Percentiles rank a stretch among this genome's conserved stretches.
Conservation (phyloP, 495 filamentous ascomycete genomes). For the Tuber microsphaerosporum region DNA sequence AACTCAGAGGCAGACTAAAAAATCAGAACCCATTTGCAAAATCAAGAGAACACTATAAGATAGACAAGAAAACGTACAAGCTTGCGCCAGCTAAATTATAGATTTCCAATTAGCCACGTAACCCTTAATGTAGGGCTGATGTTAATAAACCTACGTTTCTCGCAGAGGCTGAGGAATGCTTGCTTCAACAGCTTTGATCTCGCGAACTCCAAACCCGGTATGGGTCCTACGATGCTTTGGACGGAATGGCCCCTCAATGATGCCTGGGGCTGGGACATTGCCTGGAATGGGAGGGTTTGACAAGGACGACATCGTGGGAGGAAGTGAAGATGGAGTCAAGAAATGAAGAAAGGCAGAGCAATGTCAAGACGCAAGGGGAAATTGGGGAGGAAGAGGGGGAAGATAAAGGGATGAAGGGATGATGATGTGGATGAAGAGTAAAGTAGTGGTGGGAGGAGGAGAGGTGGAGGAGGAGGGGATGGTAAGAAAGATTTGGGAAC, state of each 20-base stretch:
- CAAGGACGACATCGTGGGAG: slow-evolving; percentile 28
- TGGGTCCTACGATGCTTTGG: slow-evolving; percentile 94
- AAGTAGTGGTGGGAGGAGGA: slow-evolving; percentile 20
- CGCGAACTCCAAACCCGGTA: slow-evolving; percentile 79
- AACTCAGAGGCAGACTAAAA: slow-evolving; percentile 60
- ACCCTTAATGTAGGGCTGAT: neutral
- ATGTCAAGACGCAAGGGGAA: slow-evolving; percentile 16
- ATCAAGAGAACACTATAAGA: neutral
- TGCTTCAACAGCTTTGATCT: slow-evolving; percentile 89
- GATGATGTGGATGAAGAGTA: slow-evolving; percentile 23
- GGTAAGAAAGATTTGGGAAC: neutral
- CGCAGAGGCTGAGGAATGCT: slow-evolving; percentile 82
- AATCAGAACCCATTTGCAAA: slow-evolving; percentile 16
- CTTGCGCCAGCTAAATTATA: slow-evolving; percentile 63
- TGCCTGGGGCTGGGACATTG: slow-evolving; percentile 35
- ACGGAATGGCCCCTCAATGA: slow-evolving; percentile 48
- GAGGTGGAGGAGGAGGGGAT: slow-evolving; percentile 13
- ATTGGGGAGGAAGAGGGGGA: slow-evolving; percentile 21
- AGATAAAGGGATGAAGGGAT: slow-evolving; percentile 24
- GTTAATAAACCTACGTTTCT: slow-evolving; percentile 55
- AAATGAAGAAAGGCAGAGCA: slow-evolving; percentile 8
- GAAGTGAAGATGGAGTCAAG: slow-evolving; percentile 12
- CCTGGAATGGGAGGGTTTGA: slow-evolving; percentile 35
- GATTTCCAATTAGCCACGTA: slow-evolving; percentile 13
- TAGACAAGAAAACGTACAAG: slow-evolving; percentile 50